Evolutionary conservation across 78 protist genomes (phyloP).

Genomic region (Dictyostelium brefeldianum): DNA sequence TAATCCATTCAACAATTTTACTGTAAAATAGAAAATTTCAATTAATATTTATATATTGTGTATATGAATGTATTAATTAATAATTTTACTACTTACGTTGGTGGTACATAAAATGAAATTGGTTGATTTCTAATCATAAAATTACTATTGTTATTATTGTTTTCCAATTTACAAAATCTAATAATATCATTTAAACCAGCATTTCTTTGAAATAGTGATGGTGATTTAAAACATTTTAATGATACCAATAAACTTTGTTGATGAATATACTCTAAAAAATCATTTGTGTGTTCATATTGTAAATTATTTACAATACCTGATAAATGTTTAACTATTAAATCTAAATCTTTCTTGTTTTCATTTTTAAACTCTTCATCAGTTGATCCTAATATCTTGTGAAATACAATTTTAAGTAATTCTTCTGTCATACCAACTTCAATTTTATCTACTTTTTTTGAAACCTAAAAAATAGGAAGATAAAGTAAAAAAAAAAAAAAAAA

Average conservation of each 20-base stretch:
- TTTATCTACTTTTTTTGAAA: slow-evolving; percentile 25
- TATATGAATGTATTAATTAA: too few species aligned
- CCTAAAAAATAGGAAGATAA: not conserved
- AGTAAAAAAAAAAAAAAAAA: not conserved
- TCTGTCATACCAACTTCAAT: slow-evolving; percentile 6
- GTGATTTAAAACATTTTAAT: slow-evolving; percentile 68
- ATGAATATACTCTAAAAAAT: slow-evolving; percentile 18
- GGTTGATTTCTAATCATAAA: slow-evolving; percentile 23
- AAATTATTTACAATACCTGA: slow-evolving; percentile 34
- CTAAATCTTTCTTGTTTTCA: slow-evolving; percentile 76
- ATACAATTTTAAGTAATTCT: slow-evolving; percentile 41
- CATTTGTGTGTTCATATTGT: not conserved
- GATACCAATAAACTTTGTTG: slow-evolving; percentile 35
- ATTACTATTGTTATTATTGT: not conserved
- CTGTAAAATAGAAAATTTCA: not conserved
- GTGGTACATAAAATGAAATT: slow-evolving; percentile 9
- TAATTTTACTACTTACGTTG: slow-evolving; percentile 31
- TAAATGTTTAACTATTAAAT: slow-evolving; percentile 31
- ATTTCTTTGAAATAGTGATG: slow-evolving; percentile 71
- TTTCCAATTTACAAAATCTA: slow-evolving; percentile 32
- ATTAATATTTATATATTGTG: too few species aligned
- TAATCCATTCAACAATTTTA: slow-evolving; percentile 71
- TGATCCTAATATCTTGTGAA: slow-evolving; percentile 14
- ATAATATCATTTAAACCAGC: slow-evolving; percentile 79
- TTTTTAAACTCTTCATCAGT: slow-evolving; percentile 80